phyloP scores from a whole-genome alignment of 2,329 filamentous ascomycete species.

The Stagonosporopsis chrysanthemi region DNA sequence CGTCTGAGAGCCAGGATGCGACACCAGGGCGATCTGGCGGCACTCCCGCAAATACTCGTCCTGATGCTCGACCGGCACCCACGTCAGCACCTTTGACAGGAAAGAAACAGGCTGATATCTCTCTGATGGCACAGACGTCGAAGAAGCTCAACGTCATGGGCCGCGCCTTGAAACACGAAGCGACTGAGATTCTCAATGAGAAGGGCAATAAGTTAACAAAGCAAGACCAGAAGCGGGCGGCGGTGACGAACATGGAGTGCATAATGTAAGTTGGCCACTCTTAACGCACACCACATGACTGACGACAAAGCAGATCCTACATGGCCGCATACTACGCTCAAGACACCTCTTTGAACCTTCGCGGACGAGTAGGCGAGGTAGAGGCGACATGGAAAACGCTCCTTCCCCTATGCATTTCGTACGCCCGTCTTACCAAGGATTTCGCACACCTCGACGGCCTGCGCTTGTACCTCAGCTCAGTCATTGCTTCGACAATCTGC shows the following conservation, averaged over 20 bases:
- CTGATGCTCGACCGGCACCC: constrained; percentile 34
- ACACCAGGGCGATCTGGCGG: constrained; percentile 46
- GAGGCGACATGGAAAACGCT: constrained; percentile 50
- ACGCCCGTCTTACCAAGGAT: constrained; percentile 41
- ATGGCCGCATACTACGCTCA: constrained; percentile 49
- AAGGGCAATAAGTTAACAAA: constrained; percentile 36
- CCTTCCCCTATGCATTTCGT: constrained; percentile 45
- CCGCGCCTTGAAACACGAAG: constrained; percentile 56
- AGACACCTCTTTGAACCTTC: constrained; percentile 40
- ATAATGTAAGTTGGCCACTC: constrained; percentile 45
- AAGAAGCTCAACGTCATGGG: constrained; percentile 53
- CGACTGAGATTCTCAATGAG: constrained; percentile 46
- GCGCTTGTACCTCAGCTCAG: constrained; percentile 50
- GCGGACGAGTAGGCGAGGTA: constrained; percentile 42
- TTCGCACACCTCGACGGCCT: constrained; percentile 52
- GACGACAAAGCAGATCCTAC: constrained; percentile 41
- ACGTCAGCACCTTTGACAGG: constrained; percentile 43
- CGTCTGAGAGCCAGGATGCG: constrained; percentile 44
- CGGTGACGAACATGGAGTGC: constrained; percentile 55
- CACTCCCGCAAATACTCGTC: constrained; percentile 37
- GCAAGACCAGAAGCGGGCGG: constrained; percentile 48
- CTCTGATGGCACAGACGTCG: constrained; percentile 49
- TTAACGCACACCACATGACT: constrained; percentile 13
- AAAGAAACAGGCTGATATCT: constrained; percentile 44
- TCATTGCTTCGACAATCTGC: constrained; percentile 51